phyloP scores from a whole-genome alignment of 768 basidiomycete genomes.

The Guyanaporus albipodus region DNA sequence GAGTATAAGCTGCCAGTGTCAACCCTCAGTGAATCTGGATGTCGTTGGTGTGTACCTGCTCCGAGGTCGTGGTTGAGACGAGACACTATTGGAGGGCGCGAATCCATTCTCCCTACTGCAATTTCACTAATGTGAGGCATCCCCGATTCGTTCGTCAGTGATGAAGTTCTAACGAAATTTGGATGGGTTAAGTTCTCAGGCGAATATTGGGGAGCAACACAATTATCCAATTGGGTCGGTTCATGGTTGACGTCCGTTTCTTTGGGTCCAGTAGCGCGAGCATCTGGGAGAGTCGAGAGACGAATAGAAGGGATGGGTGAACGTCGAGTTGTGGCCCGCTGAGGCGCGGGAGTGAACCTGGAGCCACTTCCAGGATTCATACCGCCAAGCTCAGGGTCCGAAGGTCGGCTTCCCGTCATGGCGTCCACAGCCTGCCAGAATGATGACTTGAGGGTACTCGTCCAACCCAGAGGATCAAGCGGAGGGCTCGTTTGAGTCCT shows the following conservation, averaged over 20 bases:
- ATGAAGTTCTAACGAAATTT: not conserved
- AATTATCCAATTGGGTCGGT: not conserved
- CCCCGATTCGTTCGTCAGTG: not conserved
- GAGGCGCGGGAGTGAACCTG: slow-evolving; percentile 21
- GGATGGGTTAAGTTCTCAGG: not conserved
- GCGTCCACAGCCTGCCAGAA: slow-evolving; percentile 48
- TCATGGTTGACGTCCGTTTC: not conserved
- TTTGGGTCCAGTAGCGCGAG: not conserved
- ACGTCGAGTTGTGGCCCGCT: slow-evolving; percentile 12
- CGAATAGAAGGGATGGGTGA: slow-evolving; percentile 6
- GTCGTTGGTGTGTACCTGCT: not conserved
- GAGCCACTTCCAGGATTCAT: slow-evolving; percentile 7
- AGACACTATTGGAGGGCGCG: not conserved
- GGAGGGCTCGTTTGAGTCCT: not conserved
- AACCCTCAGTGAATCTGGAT: slow-evolving; percentile 1
- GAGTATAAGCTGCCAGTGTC: slow-evolving; percentile 26
- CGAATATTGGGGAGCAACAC: not conserved
- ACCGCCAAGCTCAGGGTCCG: slow-evolving; percentile 1
- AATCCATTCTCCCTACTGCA: not conserved
- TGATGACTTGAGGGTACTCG: slow-evolving; percentile 39
- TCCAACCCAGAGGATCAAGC: slow-evolving; percentile 36
- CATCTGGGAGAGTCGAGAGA: not conserved
- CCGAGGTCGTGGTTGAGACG: slow-evolving; percentile 1
- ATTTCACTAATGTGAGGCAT: not conserved
- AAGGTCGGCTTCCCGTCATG: slow-evolving; percentile 42